These are phyloP conservation scores for Geotrichum europaeum DNA, from an alignment of 1,139 yeast species.

Conservation along the genomic window DNA sequence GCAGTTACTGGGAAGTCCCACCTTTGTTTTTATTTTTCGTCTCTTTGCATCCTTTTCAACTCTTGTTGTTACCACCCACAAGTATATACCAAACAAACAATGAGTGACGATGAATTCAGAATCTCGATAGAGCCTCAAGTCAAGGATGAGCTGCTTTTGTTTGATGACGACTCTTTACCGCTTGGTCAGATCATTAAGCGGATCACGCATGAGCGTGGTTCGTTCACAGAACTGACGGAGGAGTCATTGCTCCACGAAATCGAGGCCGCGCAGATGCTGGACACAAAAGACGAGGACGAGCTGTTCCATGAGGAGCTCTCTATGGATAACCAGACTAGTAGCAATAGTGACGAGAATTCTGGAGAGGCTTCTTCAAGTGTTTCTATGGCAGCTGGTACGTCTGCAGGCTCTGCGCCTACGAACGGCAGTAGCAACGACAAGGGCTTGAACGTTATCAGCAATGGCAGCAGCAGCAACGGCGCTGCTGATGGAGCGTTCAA, in stretches of 20 bases:
- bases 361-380: constrained; percentile 20
- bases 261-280: constrained; percentile 19
- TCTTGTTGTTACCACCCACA: constrained; percentile 4
- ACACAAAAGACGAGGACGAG: constrained; percentile 8
- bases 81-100: background rate
- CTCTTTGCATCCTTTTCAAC: background rate
- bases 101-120: constrained; percentile 12
- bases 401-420: constrained; percentile 15
- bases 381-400: background rate
- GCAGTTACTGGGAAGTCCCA: background rate
- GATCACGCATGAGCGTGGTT: constrained; percentile 43
- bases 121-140: constrained; percentile 15
- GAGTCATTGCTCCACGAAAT: constrained; percentile 47
- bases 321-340: constrained; percentile 8
- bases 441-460: background rate
- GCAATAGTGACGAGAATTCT: constrained; percentile 16
- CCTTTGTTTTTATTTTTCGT: background rate
- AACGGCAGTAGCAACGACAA: constrained; percentile 17
- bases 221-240: constrained; percentile 50
- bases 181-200: constrained; percentile 41
- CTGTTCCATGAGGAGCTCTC: constrained; percentile 16
- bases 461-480: background rate
- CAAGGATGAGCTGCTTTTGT: constrained; percentile 14
- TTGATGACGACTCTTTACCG: constrained; percentile 26
- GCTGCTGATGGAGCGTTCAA: constrained; percentile 14